These are phyloP conservation scores for Salix arbutifolia DNA, from an alignment of 345 rosid species.

Conservation along the genomic window DNA sequence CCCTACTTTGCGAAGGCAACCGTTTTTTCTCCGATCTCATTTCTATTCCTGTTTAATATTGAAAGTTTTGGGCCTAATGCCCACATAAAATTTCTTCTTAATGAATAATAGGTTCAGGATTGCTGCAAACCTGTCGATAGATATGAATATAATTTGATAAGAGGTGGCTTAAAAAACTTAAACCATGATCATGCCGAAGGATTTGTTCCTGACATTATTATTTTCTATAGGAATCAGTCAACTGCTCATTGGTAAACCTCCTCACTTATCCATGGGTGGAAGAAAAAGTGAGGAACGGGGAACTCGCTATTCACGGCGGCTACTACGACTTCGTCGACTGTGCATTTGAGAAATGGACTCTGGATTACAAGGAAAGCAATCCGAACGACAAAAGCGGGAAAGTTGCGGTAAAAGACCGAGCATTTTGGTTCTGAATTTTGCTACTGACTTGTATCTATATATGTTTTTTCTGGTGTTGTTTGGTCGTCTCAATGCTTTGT, in stretches of 20 bases:
- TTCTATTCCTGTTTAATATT: not conserved
- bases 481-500: not conserved
- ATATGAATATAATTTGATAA: not conserved
- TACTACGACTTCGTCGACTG: slow-evolving; percentile 81
- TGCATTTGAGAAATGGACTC: slow-evolving; percentile 92
- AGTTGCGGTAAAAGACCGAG: slow-evolving; percentile 46
- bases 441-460: not conserved
- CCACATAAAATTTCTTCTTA: not conserved
- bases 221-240: slow-evolving; percentile 60
- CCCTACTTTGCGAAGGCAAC: not conserved
- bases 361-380: slow-evolving; percentile 54
- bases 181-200: not conserved
- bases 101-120: not conserved
- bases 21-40: not conserved
- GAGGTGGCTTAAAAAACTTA: not conserved
- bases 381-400: slow-evolving; percentile 31
- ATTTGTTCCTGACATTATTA: not conserved
- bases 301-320: slow-evolving; percentile 74
- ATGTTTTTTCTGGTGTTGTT: not conserved
- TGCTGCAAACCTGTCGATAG: not conserved
- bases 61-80: not conserved
- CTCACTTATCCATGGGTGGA: slow-evolving; percentile 93
- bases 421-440: slow-evolving; percentile 54
- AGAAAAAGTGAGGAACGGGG: slow-evolving; percentile 63
- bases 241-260: slow-evolving; percentile 62